phyloP scores from a whole-genome alignment of 2,329 filamentous ascomycete genomes.

The Chrysoporthe puriensis region DNA sequence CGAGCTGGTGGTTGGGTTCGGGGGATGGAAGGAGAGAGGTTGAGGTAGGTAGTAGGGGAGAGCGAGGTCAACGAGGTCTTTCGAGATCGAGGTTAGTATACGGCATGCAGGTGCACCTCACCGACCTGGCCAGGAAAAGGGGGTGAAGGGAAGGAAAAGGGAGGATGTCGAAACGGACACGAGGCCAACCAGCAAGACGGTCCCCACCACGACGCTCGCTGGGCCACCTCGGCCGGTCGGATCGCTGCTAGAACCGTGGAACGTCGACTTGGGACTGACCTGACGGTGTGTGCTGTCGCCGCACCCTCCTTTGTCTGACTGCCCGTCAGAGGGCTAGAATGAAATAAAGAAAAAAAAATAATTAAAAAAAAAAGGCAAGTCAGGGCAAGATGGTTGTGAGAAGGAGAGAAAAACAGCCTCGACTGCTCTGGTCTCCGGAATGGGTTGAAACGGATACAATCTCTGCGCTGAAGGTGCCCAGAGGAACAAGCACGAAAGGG shows the following conservation, averaged over 20 bases:
- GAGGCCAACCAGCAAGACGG: slow-evolving; percentile 4
- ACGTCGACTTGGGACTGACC: slow-evolving; percentile 5
- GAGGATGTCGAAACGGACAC: slow-evolving; percentile 15
- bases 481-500: slow-evolving; percentile 27
- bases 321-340: neutral
- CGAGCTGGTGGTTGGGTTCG: neutral
- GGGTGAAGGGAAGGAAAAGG: neutral
- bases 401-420: slow-evolving; percentile 13
- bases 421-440: slow-evolving; percentile 12
- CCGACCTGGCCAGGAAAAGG: slow-evolving; percentile 6
- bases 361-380: neutral
- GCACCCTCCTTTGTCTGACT: neutral
- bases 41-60: neutral
- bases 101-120: slow-evolving; percentile 1
- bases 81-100: slow-evolving; percentile 1
- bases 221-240: slow-evolving; percentile 7
- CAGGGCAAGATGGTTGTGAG: slow-evolving; percentile 15
- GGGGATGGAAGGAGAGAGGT: neutral
- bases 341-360: slow-evolving; percentile 1
- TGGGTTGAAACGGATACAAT: slow-evolving; percentile 23
- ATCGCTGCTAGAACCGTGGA: slow-evolving; percentile 1
- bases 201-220: slow-evolving; percentile 1
- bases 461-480: slow-evolving; percentile 24
- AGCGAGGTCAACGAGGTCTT: slow-evolving; percentile 3
- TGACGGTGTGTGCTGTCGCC: neutral